Conservation (phyloP, 768 basidiomycete species). For the Chalciporus sphaerocephalus region DNA sequence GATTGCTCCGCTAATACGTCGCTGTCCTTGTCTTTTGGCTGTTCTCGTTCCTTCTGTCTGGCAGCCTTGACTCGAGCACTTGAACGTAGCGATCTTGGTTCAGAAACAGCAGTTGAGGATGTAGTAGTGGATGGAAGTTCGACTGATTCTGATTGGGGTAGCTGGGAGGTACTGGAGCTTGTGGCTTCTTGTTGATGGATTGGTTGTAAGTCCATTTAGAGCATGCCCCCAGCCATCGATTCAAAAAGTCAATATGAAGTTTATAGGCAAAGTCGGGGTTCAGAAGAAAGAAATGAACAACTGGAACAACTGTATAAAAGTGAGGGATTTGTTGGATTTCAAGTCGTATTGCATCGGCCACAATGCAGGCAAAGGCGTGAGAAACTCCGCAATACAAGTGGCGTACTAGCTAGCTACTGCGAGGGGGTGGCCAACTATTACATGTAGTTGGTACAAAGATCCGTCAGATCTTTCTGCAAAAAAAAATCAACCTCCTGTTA, state of each 20-base stretch:
- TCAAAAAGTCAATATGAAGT: conserved; percentile 19
- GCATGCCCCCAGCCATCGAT: conserved; percentile 85
- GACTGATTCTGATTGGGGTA: conserved; percentile 37
- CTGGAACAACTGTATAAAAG: conserved; percentile 9
- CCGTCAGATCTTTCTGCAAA: neutral
- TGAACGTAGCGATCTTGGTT: conserved; percentile 60
- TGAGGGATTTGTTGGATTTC: conserved; percentile 19
- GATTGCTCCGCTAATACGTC: conserved; percentile 41
- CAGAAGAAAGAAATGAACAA: conserved; percentile 22
- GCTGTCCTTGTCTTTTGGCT: conserved; percentile 52
- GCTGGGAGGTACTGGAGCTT: conserved; percentile 49
- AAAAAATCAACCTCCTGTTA: conserved; percentile 2
- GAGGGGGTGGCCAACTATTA: neutral
- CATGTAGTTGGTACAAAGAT: conserved; percentile 1
- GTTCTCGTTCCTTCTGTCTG: conserved; percentile 57
- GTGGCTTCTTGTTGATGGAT: conserved; percentile 67
- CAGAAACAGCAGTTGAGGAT: conserved; percentile 35
- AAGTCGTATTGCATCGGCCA: conserved; percentile 21
- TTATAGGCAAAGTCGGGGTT: conserved; percentile 23
- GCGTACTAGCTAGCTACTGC: neutral
- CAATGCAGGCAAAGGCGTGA: conserved; percentile 29
- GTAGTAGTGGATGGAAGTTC: conserved; percentile 34
- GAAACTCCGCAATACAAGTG: conserved; percentile 20
- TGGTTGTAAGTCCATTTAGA: conserved; percentile 91
- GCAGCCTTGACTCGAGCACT: conserved; percentile 75